Conservation (phyloP, 192 early-diverging fungal species). For the Podila clonocystis region DNA sequence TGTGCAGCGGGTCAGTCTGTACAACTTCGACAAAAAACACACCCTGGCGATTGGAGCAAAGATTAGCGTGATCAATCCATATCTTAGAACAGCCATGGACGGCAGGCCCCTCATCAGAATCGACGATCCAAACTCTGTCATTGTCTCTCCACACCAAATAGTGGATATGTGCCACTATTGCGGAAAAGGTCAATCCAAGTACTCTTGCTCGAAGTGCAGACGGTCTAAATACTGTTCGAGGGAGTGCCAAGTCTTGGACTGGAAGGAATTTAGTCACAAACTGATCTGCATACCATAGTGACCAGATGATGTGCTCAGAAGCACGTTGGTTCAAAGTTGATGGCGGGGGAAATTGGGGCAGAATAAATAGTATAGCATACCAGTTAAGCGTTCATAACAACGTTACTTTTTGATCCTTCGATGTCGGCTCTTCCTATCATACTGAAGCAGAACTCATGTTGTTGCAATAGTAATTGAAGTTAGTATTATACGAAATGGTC, state of each 20-base stretch:
- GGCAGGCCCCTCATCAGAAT: slow-evolving; percentile 35
- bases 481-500: slow-evolving; percentile 1
- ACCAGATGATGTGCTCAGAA: slow-evolving; percentile 21
- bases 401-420: slow-evolving; percentile 27
- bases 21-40: slow-evolving; percentile 38
- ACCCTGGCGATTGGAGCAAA: slow-evolving; percentile 30
- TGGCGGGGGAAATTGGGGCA: slow-evolving; percentile 23
- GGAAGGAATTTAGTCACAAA: slow-evolving; percentile 38
- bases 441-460: slow-evolving; percentile 17
- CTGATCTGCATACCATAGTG: slow-evolving; percentile 27
- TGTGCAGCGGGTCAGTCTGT: slow-evolving; percentile 40
- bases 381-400: slow-evolving; percentile 31
- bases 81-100: slow-evolving; percentile 42
- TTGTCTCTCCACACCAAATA: slow-evolving; percentile 36
- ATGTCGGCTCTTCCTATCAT: slow-evolving; percentile 27
- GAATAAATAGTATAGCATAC: slow-evolving; percentile 38
- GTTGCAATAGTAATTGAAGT: slow-evolving; percentile 5
- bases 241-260: slow-evolving; percentile 42
- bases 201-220: slow-evolving; percentile 30
- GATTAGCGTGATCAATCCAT: slow-evolving; percentile 29
- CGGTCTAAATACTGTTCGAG: slow-evolving; percentile 32
- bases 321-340: slow-evolving; percentile 28
- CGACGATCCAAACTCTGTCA: slow-evolving; percentile 45
- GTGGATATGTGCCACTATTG: slow-evolving; percentile 41
- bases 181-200: slow-evolving; percentile 36